Evolutionary conservation across 1,139 yeast species (phyloP).

Genomic region (Pichia norvegensis): DNA sequence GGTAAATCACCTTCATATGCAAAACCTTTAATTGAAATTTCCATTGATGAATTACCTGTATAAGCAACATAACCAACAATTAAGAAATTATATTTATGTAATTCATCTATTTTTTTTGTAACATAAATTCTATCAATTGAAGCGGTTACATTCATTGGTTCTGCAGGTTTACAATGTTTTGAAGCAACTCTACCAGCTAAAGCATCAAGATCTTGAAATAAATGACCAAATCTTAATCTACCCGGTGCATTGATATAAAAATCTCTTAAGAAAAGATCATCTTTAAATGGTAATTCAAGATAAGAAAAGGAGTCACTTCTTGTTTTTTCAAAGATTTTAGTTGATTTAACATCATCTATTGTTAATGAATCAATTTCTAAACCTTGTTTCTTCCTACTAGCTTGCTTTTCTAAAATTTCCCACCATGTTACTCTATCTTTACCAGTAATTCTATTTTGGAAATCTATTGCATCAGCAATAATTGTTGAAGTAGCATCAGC

Average conservation of each 20-base stretch:
- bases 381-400: slow-evolving; percentile 62
- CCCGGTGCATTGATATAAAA: slow-evolving; percentile 86
- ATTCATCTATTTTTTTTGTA: slow-evolving; percentile 77
- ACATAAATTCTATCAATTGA: slow-evolving; percentile 87
- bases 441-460: slow-evolving; percentile 29
- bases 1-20: slow-evolving; percentile 52
- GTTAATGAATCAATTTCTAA: slow-evolving; percentile 61
- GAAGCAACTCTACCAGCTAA: slow-evolving; percentile 84
- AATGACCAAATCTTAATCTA: slow-evolving; percentile 79
- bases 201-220: slow-evolving; percentile 87
- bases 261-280: slow-evolving; percentile 76
- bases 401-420: slow-evolving; percentile 70
- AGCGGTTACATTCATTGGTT: slow-evolving; percentile 90
- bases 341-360: slow-evolving; percentile 66
- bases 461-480: slow-evolving; percentile 42
- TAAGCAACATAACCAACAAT: slow-evolving; percentile 86
- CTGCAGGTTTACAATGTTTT: slow-evolving; percentile 82
- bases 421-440: slow-evolving; percentile 70
- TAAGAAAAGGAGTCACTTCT: slow-evolving; percentile 70
- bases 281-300: slow-evolving; percentile 71
- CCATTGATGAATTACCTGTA: slow-evolving; percentile 95
- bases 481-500: slow-evolving; percentile 66
- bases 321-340: slow-evolving; percentile 64
- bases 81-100: slow-evolving; percentile 65
- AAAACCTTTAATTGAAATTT: slow-evolving; percentile 82